Base-by-base conservation (phyloP, 371 early-diverging fungal species). In the Pancytospora epiphaga region DNA sequence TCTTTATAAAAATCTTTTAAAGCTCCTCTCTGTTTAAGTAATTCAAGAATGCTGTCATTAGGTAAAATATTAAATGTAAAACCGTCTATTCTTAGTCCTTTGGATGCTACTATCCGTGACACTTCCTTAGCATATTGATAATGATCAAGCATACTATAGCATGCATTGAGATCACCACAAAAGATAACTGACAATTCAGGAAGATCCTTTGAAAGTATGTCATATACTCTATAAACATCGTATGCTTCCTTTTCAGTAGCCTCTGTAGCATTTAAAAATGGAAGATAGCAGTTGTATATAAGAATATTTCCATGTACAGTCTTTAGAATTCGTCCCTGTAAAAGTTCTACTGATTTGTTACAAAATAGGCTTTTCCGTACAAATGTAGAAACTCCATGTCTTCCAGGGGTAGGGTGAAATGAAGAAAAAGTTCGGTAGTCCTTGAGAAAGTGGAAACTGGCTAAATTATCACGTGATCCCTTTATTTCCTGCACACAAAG, bases 401-500 rank as follows among this genome's bases (percentile, higher is more conserved):
- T 88, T 0, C 88, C 89, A 0, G 76, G 79, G 50, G 84, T 85
- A 22, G 73, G 80, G 33, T 86, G 83, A 62, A 84, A 84, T 0
- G 88, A 84, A 76, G 87, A 86, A 77, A 88, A 89, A 12, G 87
- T 86, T 60, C 87, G 83, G 73, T 85, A 89, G 0, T 88, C 88
- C 2, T 86, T 79, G 1, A 77, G 52, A 0, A 61, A 38, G 9
- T 51, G 29, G 38, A 64, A 77, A 32, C 69, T 43, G 0, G 19
- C 29, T 27, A 77, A 27, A 0, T n/a, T 22, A 6, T 27, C 40
- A 39, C 51, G 32, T 9, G 85, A 82, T 39, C 86, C 83, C 80
- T 89, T 89, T 57, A 86, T 84, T 79, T 90, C 91, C 75, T 90
- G 91, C 3, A 90, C 72, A 75, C 84, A 90, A 33, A 88, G 81